phyloP scores from a whole-genome alignment of 169 alveolate genomes.

The Babesia bigemina region DNA sequence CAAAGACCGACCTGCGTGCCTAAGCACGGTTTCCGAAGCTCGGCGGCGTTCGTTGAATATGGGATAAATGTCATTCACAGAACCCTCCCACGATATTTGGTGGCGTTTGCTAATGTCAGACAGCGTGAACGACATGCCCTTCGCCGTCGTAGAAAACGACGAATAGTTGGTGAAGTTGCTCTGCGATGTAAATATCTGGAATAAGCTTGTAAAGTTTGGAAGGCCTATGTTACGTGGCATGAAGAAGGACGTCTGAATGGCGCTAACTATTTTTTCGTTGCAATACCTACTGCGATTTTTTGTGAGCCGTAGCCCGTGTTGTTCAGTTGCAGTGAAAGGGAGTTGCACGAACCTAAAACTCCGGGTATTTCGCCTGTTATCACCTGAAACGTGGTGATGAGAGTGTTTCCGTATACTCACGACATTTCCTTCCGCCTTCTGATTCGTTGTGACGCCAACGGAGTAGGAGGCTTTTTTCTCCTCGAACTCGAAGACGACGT shows the following conservation, averaged over 20 bases:
- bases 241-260: conserved; percentile 30
- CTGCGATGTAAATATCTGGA: conserved; percentile 60
- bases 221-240: conserved; percentile 55
- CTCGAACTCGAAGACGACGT: conserved; percentile 55
- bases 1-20: conserved; percentile 64
- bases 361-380: conserved; percentile 66
- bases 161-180: conserved; percentile 56
- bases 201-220: conserved; percentile 52
- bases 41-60: conserved; percentile 51
- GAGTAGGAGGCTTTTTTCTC: conserved; percentile 57
- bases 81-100: conserved; percentile 53
- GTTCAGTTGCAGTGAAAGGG: conserved; percentile 42
- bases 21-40: conserved; percentile 57
- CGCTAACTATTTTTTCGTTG: background rate
- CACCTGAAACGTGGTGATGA: conserved; percentile 31
- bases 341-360: conserved; percentile 52
- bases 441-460: conserved; percentile 59
- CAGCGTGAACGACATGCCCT: conserved; percentile 51
- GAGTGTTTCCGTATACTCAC: conserved; percentile 1
- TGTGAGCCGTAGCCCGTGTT: conserved; percentile 56
- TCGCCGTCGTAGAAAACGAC: conserved; percentile 46
- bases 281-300: conserved; percentile 30
- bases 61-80: conserved; percentile 63
- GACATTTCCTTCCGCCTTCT: conserved; percentile 61
- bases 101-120: conserved; percentile 50